Percentiles rank a stretch among this genome's conserved stretches.
These are phyloP conservation scores for Epichloe festucae DNA, from an alignment of 2,329 filamentous ascomycete genomes.

Conservation along the genomic window DNA sequence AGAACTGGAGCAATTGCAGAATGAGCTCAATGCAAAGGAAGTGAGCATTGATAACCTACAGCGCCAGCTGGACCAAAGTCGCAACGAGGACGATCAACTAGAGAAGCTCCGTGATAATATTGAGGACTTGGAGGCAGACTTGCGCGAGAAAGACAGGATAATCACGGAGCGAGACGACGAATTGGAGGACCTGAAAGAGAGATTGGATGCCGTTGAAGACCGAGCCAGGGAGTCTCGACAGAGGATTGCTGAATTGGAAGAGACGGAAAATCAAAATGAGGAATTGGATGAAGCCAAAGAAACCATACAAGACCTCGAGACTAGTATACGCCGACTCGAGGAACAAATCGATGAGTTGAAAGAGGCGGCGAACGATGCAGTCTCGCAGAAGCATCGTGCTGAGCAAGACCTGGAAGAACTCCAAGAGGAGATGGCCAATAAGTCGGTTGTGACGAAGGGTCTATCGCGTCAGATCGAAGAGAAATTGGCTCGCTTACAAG, in stretches of 20 bases:
- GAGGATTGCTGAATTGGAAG: conserved; percentile 41
- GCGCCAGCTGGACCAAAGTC: conserved; percentile 42
- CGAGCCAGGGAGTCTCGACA: conserved; percentile 46
- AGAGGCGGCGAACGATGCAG: conserved; percentile 39
- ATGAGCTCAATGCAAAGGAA: conserved; percentile 43
- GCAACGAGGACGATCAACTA: conserved; percentile 43
- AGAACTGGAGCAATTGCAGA: conserved; percentile 45
- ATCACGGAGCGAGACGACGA: conserved; percentile 67
- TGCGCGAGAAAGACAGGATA: conserved; percentile 62
- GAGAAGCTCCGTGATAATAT: conserved; percentile 62
- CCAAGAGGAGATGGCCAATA: conserved; percentile 67
- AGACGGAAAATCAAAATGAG: conserved; percentile 37
- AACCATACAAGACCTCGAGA: conserved; percentile 46
- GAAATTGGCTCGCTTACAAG: conserved; percentile 51
- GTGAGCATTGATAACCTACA: conserved; percentile 48
- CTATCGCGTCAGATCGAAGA: conserved; percentile 65
- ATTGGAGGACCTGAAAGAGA: conserved; percentile 51
- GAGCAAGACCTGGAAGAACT: conserved; percentile 50
- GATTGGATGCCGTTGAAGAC: conserved; percentile 40
- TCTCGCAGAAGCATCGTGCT: conserved; percentile 41
- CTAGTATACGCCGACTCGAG: conserved; percentile 38
- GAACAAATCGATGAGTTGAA: conserved; percentile 41
- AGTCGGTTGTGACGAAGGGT: conserved; percentile 63
- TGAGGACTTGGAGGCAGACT: conserved; percentile 59
- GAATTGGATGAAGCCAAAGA: conserved; percentile 43